phyloP scores from a whole-genome alignment of 176 grass and related monocot species.

The Elaeis guineensis region DNA sequence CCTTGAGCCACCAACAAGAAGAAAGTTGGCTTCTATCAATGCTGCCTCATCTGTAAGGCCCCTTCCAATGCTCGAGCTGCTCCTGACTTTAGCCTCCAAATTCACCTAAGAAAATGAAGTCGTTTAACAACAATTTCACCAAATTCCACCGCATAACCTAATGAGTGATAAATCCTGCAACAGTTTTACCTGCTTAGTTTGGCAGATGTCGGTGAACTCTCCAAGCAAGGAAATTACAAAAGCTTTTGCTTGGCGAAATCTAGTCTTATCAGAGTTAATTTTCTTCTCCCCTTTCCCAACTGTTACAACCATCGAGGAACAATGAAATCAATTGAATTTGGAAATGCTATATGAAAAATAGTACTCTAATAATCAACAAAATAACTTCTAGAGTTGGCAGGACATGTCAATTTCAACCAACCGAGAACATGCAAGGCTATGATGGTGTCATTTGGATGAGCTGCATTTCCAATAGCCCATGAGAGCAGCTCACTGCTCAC shows the following conservation, averaged over 20 bases:
- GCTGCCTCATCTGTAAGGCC: constrained; percentile 70
- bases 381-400: no score
- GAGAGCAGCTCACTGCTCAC: constrained; percentile 64
- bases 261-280: constrained; percentile 28
- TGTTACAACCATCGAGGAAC: neutral
- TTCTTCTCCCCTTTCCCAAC: constrained; percentile 28
- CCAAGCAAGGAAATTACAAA: constrained; percentile 87
- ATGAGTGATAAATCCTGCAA: neutral
- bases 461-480: constrained; percentile 57
- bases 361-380: no score
- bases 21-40: constrained; percentile 49
- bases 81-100: constrained; percentile 85
- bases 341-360: no score
- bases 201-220: constrained; percentile 59
- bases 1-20: constrained; percentile 77
- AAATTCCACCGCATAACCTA: no score
- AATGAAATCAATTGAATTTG: neutral
- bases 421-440: constrained; percentile 71
- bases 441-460: constrained; percentile 54
- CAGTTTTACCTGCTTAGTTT: constrained; percentile 64
- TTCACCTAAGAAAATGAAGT: constrained; percentile 37
- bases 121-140: no score
- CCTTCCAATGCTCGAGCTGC: constrained; percentile 64
- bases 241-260: constrained; percentile 65
- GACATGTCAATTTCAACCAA: constrained; percentile 13